phyloP scores from a whole-genome alignment of 164 flowering plant species.

The Chimonanthus salicifolius region DNA sequence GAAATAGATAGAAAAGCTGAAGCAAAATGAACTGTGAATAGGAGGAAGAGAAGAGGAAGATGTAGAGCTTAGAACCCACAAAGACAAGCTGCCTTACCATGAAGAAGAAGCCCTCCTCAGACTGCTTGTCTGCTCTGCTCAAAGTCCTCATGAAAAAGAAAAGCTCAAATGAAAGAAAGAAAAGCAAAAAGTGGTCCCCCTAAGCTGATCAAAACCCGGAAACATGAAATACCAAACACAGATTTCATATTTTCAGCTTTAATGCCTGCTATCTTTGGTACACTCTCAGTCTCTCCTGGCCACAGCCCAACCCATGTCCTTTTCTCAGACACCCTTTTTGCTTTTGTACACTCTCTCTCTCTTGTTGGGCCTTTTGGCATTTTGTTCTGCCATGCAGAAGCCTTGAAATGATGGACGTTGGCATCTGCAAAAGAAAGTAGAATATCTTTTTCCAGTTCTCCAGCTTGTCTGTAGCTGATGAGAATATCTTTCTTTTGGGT shows the following conservation, averaged over 20 bases:
- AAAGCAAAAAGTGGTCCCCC: constrained; percentile 4
- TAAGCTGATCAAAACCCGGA: not conserved
- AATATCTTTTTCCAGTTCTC: constrained; percentile 6
- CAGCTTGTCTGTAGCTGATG: constrained; percentile 5
- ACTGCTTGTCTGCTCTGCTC: not conserved
- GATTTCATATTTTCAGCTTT: constrained; percentile 9
- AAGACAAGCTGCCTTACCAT: not conserved
- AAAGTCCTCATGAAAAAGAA: too few species aligned
- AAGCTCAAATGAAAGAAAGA: not conserved
- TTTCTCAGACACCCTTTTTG: not conserved
- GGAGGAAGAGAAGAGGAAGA: not conserved
- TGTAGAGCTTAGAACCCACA: not conserved
- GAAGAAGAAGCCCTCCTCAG: not conserved
- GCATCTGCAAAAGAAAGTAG: constrained; percentile 8
- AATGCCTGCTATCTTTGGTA: constrained; percentile 7
- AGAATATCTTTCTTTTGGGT: constrained; percentile 6
- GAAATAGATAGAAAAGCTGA: not conserved
- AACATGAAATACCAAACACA: constrained; percentile 1
- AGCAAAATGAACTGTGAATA: not conserved
- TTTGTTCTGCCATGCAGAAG: not conserved
- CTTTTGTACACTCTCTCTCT: not conserved
- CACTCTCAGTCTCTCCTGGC: not conserved
- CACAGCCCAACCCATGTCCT: not conserved
- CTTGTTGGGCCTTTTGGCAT: constrained; percentile 1
- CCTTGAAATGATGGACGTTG: not conserved